phyloP scores from a whole-genome alignment of 2,329 filamentous ascomycete species.

The Exophiala viscosa region DNA sequence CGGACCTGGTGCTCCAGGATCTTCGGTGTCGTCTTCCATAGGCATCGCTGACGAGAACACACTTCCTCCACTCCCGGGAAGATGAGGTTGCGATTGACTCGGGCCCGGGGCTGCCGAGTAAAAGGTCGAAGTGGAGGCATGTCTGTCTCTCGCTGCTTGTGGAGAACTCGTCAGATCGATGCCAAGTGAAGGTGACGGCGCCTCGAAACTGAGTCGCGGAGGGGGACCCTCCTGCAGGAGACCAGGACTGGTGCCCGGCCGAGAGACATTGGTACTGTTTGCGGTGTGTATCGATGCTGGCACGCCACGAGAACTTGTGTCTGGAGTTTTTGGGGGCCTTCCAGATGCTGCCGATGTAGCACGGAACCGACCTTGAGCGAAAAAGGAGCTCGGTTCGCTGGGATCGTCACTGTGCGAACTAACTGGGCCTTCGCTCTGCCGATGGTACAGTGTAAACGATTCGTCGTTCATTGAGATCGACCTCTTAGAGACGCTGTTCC shows the following conservation, averaged over 20 bases:
- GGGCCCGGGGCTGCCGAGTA: slow-evolving; percentile 29
- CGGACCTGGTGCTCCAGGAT: slow-evolving; percentile 25
- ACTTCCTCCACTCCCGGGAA: slow-evolving; percentile 49
- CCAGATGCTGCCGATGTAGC: slow-evolving; percentile 55
- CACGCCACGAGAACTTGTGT: slow-evolving; percentile 9
- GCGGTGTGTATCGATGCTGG: slow-evolving; percentile 18
- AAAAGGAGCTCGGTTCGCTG: slow-evolving; percentile 33
- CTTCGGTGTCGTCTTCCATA: slow-evolving; percentile 60
- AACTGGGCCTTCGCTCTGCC: slow-evolving; percentile 21
- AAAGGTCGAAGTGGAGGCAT: slow-evolving; percentile 31
- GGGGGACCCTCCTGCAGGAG: slow-evolving; percentile 31
- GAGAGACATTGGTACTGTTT: slow-evolving; percentile 15
- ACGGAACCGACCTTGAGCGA: slow-evolving; percentile 52
- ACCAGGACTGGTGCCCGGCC: slow-evolving; percentile 25
- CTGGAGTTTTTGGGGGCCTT: slow-evolving; percentile 23
- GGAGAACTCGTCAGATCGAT: slow-evolving; percentile 18
- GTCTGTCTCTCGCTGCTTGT: slow-evolving; percentile 15
- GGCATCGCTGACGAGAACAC: slow-evolving; percentile 86
- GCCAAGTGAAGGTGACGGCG: slow-evolving; percentile 37
- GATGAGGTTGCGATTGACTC: slow-evolving; percentile 50
- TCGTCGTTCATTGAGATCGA: slow-evolving; percentile 41
- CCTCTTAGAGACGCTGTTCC: slow-evolving; percentile 45
- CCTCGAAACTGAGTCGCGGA: slow-evolving; percentile 44
- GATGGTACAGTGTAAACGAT: slow-evolving; percentile 34
- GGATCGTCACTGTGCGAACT: slow-evolving; percentile 52